These are phyloP conservation scores for Diplosphaera chodatii DNA, from an alignment of 139 green algal genomes.

Conservation along the genomic window DNA sequence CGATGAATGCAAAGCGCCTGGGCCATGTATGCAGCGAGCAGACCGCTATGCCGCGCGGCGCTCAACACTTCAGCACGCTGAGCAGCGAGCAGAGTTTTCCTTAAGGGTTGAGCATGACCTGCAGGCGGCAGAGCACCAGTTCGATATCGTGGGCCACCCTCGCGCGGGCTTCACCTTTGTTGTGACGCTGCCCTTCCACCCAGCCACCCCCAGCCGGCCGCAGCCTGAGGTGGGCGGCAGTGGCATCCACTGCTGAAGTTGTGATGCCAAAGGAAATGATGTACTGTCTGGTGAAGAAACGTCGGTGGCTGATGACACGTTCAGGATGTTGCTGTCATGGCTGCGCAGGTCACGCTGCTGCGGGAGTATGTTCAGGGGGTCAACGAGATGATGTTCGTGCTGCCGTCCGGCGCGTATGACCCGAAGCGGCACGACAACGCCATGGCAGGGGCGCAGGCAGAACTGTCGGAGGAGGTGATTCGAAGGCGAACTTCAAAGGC, in stretches of 20 bases:
- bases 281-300: no score
- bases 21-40: no score
- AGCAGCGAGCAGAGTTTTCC: no score
- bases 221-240: constrained; percentile 18
- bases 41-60: no score
- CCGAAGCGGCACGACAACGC: constrained; percentile 43
- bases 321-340: background rate
- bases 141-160: constrained; percentile 75
- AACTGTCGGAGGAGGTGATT: constrained; percentile 71
- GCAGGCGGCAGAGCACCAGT: constrained; percentile 46
- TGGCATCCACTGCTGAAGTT: no score
- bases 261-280: no score
- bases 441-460: constrained; percentile 43
- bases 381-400: constrained; percentile 57
- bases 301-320: background rate
- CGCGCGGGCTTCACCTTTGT: constrained; percentile 56
- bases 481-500: no score
- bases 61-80: no score
- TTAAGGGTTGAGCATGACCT: no score
- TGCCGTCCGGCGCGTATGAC: constrained; percentile 70
- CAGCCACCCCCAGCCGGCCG: constrained; percentile 12
- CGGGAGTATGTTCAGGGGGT: constrained; percentile 63
- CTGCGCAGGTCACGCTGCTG: constrained; percentile 71
- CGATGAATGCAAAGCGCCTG: no score
- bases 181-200: constrained; percentile 67